Evolutionary conservation across 305 asterid genomes (phyloP), one percentile per base, ranked within the genome.

Genomic region (Fraxinus greggii): DNA sequence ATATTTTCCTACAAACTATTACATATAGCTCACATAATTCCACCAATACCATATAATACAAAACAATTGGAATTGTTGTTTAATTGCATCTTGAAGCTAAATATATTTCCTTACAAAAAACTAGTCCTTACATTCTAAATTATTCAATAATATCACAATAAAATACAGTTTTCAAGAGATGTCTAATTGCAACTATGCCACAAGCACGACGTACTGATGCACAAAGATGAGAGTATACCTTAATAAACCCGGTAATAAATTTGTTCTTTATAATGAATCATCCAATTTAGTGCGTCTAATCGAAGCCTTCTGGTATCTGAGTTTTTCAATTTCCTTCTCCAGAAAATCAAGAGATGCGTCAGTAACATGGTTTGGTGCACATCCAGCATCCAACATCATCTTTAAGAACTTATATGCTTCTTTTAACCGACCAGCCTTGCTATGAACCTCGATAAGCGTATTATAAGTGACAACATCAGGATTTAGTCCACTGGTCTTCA

Each of bases 331-430:
- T 85, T 90, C 98, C 85, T 86, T 92, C 76, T 86, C 98, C 51
- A 96, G 90, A 85, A 84, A 93, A 79, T 92, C 98, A 65, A 96
- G 90, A 78, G 89, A 90, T 0, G 98, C 93, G 79, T 94, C 99
- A 0, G 99, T 96, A 72, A 96, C 97, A 83, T 93, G 94, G 84
- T 96, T 94, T 5, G 98, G 99, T 7, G 88, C 92, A 86, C 98
- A 94, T 40, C 99, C 98, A 51, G 93, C 97, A 85, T 91, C 92
- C 93, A 96, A 69, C 99, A 96, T 96, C 93, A 88, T 88, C 91
- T 88, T 92, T 81, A 96, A 83, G 83, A 86, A 88, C 88, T 87
- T 87, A 87, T 96, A 90, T 26, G 99, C 98, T 80, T 96, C 97
- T 86, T 91, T 91, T 45, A 93, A 80, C 81, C 81, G 87, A 48